Evolutionary conservation across 805 yeast species (phyloP), one percentile per base, ranked within the genome.

Genomic region (Saccharomyces jurei): DNA sequence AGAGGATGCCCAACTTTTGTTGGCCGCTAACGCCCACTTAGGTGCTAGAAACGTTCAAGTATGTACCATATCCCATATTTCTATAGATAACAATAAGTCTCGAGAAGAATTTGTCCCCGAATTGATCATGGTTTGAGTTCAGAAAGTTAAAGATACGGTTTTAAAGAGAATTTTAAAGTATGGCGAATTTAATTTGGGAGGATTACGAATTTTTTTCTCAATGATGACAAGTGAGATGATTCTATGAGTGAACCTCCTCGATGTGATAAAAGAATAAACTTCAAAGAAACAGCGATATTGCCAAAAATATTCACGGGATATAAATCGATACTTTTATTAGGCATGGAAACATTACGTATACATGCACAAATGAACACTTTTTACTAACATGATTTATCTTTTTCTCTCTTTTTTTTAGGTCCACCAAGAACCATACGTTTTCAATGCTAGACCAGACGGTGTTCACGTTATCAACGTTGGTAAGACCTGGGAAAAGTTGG

Each of bases 401-500:
- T 29, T 28, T 26, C 4, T 27, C 11, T 28, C 27, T 52, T 55
- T n/a, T 14, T 56, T 49, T 53, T 66, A 86, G 90, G 90, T 87
- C 74, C 96, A 89, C 87, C 88, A 87, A 84, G 85, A 85, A 76
- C 84, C 90, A 76, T 87, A 87, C 83, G 94, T 89, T 71, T 87
- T 80, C 91, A 87, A 88, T 82, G 86, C 96, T 79, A 89, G 97
- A 81, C 89, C 94, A 78, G 97, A 91, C 77, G 97, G 97, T 84
- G 96, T 90, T 71, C 88, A 88, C 83, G 80, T 90, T 69, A 89
- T 90, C 79, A 87, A 91, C 87, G 81, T 90, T 73, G 90, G 91
- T 82, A 89, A 90, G 82, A 90, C 97, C 74, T 90, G 97, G 97
- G 96, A 92, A 84, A 91, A 91, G 84, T 87, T 91, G 77, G 97